phyloP scores from a whole-genome alignment of 352 stramenopile genomes.

The Globisporangium nodosum region DNA sequence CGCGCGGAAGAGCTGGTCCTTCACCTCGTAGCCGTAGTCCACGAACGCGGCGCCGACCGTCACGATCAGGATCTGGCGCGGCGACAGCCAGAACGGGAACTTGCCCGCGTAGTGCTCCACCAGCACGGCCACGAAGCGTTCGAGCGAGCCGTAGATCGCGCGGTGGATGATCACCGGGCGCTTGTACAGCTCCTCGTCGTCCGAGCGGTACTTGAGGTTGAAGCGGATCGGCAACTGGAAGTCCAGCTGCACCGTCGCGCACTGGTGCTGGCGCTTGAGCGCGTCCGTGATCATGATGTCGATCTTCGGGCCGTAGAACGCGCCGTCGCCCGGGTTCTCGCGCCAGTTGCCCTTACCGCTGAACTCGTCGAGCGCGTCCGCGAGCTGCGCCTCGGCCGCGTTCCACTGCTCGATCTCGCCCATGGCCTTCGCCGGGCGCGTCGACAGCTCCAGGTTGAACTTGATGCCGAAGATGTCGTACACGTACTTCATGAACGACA shows the following conservation, averaged over 20 bases:
- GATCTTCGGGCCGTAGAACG: slow-evolving; percentile 98
- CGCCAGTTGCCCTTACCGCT: slow-evolving; percentile 89
- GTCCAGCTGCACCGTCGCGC: slow-evolving; percentile 97
- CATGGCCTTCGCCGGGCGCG: slow-evolving; percentile 93
- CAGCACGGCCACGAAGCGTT: slow-evolving; percentile 98
- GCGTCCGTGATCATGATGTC: slow-evolving; percentile 97
- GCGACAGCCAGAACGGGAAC: slow-evolving; percentile 94
- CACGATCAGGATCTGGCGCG: slow-evolving; percentile 69
- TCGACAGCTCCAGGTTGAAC: slow-evolving; percentile 92
- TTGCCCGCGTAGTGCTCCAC: slow-evolving; percentile 96
- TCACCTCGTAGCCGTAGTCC: slow-evolving; percentile 58
- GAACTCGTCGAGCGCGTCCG: slow-evolving; percentile 76
- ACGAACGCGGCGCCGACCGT: slow-evolving; percentile 90
- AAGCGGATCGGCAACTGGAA: slow-evolving; percentile 98
- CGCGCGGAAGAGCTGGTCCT: slow-evolving; percentile 86
- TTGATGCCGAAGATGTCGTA: slow-evolving; percentile 94
- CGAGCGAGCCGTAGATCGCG: slow-evolving; percentile 95
- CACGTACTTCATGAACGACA: slow-evolving; percentile 94
- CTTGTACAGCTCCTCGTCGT: slow-evolving; percentile 71
- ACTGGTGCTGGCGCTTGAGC: slow-evolving; percentile 95
- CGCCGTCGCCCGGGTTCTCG: slow-evolving; percentile 95
- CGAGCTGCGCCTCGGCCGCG: slow-evolving; percentile 79
- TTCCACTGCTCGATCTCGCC: slow-evolving; percentile 93
- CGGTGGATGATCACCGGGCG: slow-evolving; percentile 97
- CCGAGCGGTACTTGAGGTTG: slow-evolving; percentile 84